Conservation (phyloP, 148 eudicot species). For the Bassia scoparia region DNA sequence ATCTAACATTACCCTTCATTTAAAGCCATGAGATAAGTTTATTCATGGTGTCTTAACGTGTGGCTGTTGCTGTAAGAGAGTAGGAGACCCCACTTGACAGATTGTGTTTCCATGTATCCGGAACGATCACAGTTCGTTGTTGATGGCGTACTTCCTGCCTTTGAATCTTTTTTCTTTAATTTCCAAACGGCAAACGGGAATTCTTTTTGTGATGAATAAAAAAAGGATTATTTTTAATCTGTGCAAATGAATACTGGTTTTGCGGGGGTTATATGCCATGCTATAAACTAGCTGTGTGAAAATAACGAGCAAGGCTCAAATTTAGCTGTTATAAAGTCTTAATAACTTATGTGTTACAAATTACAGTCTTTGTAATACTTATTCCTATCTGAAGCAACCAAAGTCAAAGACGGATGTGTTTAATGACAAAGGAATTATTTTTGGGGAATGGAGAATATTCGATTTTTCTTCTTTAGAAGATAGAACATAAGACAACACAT, state of each 20-base stretch:
- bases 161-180: not conserved
- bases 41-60: slow-evolving; percentile 14
- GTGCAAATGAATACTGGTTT: not conserved
- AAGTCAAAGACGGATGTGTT: not conserved
- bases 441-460: not conserved
- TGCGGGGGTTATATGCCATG: not conserved
- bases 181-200: not conserved
- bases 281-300: slow-evolving; percentile 2
- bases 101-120: slow-evolving; percentile 5
- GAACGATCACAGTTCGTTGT: slow-evolving; percentile 6
- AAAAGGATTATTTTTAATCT: not conserved
- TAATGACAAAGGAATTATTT: not conserved
- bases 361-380: too few species aligned
- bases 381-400: not conserved
- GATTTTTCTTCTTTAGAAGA: not conserved
- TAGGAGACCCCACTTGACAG: slow-evolving; percentile 19
- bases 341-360: too few species aligned
- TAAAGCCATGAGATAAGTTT: slow-evolving; percentile 17
- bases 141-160: not conserved
- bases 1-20: slow-evolving; percentile 14
- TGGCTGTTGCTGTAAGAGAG: not conserved
- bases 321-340: not conserved
- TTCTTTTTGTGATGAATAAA: not conserved
- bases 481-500: slow-evolving; percentile 5
- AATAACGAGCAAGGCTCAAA: not conserved